A percentile compares a stretch with the other conserved stretches of the same genome.
These are phyloP conservation scores for Fragosphaeria purpurea DNA, from an alignment of 2,329 filamentous ascomycete genomes.

Conservation along the genomic window DNA sequence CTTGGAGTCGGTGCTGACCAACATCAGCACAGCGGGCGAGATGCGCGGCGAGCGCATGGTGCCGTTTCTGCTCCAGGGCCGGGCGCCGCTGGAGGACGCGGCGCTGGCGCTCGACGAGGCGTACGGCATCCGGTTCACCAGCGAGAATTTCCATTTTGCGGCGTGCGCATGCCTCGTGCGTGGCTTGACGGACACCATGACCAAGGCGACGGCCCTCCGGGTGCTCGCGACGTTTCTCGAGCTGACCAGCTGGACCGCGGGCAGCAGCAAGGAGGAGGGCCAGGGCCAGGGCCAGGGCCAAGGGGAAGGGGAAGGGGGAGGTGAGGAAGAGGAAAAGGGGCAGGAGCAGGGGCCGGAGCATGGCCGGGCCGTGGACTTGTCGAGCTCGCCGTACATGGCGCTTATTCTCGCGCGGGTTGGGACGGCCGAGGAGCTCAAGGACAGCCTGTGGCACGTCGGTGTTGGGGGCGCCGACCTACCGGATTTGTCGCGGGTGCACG, in stretches of 20 bases:
- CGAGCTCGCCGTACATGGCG: slow-evolving; percentile 47
- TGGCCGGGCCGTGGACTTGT: slow-evolving; percentile 18
- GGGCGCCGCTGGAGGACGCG: slow-evolving; percentile 50
- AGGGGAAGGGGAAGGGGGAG: slow-evolving; percentile 12
- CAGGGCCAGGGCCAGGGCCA: too few species aligned
- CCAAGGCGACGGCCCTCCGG: slow-evolving; percentile 47
- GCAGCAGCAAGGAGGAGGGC: slow-evolving; percentile 11
- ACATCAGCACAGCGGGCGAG: slow-evolving; percentile 52
- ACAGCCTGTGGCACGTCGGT: slow-evolving; percentile 51
- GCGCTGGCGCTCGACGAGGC: slow-evolving; percentile 52
- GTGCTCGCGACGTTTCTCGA: slow-evolving; percentile 54
- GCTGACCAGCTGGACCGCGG: slow-evolving; percentile 30
- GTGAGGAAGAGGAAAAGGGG: slow-evolving; percentile 5
- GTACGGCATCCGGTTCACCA: slow-evolving; percentile 55
- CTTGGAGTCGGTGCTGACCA: slow-evolving; percentile 53
- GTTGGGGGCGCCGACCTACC: slow-evolving; percentile 36
- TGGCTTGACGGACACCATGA: slow-evolving; percentile 53
- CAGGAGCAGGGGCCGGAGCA: slow-evolving; percentile 11
- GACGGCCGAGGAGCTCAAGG: slow-evolving; percentile 49
- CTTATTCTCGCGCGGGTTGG: slow-evolving; percentile 49
- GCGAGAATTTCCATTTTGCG: slow-evolving; percentile 57
- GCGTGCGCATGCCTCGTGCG: slow-evolving; percentile 55
- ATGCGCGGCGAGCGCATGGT: slow-evolving; percentile 51
- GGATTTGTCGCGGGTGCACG: slow-evolving; percentile 28
- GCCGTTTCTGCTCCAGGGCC: slow-evolving; percentile 49